A percentile compares a stretch with the other conserved stretches of the same genome.
phyloP scores from a whole-genome alignment of 1,284 basidiomycete genomes.

The Dichomitus squalens region DNA sequence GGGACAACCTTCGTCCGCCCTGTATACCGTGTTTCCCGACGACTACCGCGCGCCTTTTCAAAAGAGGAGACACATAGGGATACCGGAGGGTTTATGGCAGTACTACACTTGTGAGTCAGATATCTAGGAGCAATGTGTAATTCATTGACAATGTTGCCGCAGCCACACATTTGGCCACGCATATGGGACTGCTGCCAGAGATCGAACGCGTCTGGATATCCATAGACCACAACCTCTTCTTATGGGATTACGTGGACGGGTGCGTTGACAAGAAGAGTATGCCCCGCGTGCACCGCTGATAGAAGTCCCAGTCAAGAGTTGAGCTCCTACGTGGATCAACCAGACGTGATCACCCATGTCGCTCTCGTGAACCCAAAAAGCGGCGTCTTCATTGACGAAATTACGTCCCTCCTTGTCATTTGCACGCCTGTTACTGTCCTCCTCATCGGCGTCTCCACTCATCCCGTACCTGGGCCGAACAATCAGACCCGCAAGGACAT shows the following conservation, averaged over 20 bases:
- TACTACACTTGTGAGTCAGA: constrained; percentile 70
- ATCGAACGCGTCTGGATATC: constrained; percentile 96
- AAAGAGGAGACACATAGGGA: constrained; percentile 71
- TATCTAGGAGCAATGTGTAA: not conserved
- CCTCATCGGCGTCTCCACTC: constrained; percentile 82
- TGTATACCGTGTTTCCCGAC: constrained; percentile 78
- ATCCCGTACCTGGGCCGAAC: constrained; percentile 47
- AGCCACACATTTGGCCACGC: constrained; percentile 63
- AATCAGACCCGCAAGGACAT: constrained; percentile 66
- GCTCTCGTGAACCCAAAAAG: constrained; percentile 80
- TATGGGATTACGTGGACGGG: constrained; percentile 98
- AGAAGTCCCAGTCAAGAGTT: constrained; percentile 67
- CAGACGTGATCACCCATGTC: constrained; percentile 89
- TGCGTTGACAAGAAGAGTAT: constrained; percentile 40
- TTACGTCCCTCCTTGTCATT: constrained; percentile 88
- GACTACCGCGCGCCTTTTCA: constrained; percentile 82
- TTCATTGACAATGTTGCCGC: constrained; percentile 16
- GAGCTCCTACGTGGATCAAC: constrained; percentile 88
- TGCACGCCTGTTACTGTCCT: constrained; percentile 85
- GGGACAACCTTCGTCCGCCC: constrained; percentile 64
- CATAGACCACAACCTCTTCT: constrained; percentile 91
- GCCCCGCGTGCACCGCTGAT: not conserved
- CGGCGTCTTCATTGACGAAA: constrained; percentile 92
- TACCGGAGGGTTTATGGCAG: constrained; percentile 85
- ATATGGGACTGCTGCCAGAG: constrained; percentile 91